Evolutionary conservation across 164 flowering plant genomes (phyloP), one percentile per base, ranked within the genome.

Genomic region (Nymphaea thermarum): DNA sequence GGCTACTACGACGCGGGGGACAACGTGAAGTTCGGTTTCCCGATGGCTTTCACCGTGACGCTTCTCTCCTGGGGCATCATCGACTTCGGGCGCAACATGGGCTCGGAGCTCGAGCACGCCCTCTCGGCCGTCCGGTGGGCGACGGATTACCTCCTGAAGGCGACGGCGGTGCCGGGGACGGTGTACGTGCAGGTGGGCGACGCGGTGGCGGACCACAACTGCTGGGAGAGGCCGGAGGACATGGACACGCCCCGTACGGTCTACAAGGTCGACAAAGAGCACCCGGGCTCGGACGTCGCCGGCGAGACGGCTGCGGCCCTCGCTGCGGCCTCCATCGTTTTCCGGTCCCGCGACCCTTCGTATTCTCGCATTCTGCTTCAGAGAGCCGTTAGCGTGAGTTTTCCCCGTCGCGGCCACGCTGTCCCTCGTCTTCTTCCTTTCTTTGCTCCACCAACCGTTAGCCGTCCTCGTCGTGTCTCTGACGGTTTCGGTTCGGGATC

Each of bases 1-100:
- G 98, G 98, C 0, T 93, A 93, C 79, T 93, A 93, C 74, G 98
- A 93, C 76, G 98, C 98, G 6, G 98, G 96, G 0, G 98, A 93
- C 82, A 93, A 93, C 74, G 70, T 93, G 2, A 93, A 93, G 81
- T 93, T 93, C 73, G 91, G 93, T 3, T 90, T 93, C 64, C 98
- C 98, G 42, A 93, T 93, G 98, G 98, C 98, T 0, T 93, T 90
- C 74, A 86, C 95, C 53, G 75, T 83, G 55, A 93, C 98, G 16
- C 12, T 93, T 78, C 77, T 93, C 44, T 76, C 98, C 0, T 93
- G 98, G 98, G 84, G 98, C 76, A 70, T 90, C 3, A 82, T 88
- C 5, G 93, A 93, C 43, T 90, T 90, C 71, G 90, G 95, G 43
- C 68, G 66, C 67, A 77, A 53, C 64, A 85, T 86, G 91, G 85